A percentile compares a stretch with the other conserved stretches of the same genome.
Evolutionary conservation across 2,329 filamentous ascomycete genomes (phyloP).

Genomic region (Eutypella sp.): DNA sequence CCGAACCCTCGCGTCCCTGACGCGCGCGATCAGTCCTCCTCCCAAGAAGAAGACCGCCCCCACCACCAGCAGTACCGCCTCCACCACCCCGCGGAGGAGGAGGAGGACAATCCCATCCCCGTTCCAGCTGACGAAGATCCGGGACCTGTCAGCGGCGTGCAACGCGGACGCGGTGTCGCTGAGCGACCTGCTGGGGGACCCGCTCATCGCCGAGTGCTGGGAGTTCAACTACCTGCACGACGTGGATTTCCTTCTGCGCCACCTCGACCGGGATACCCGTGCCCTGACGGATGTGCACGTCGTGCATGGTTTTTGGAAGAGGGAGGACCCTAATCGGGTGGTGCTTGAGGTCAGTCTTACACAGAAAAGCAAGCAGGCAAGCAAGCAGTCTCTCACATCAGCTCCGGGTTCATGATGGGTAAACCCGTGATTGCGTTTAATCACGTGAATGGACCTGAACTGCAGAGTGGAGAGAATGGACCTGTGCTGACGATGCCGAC

Average conservation of each 20-base stretch:
- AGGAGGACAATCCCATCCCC: slow-evolving; percentile 50
- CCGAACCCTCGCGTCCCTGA: slow-evolving; percentile 25
- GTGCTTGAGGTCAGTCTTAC: slow-evolving; percentile 47
- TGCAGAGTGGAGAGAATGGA: not conserved
- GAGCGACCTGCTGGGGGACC: slow-evolving; percentile 65
- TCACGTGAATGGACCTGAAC: not conserved
- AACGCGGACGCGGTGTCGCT: slow-evolving; percentile 66
- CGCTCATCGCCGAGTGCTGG: slow-evolving; percentile 68
- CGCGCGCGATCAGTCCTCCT: slow-evolving; percentile 43
- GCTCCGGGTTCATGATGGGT: no score
- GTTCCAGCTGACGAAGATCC: slow-evolving; percentile 65
- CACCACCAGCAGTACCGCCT: not conserved
- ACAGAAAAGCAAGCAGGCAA: no score
- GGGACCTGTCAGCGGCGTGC: slow-evolving; percentile 50
- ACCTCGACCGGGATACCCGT: slow-evolving; percentile 48
- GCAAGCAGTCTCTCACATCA: no score
- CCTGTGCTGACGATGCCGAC: not conserved
- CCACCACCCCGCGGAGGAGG: not conserved
- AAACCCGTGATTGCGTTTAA: no score
- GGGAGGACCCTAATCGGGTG: slow-evolving; percentile 56
- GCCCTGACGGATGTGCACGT: slow-evolving; percentile 48
- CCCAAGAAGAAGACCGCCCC: slow-evolving; percentile 23
- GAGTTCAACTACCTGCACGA: slow-evolving; percentile 66
- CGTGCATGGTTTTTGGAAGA: slow-evolving; percentile 62
- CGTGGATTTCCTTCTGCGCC: slow-evolving; percentile 48